phyloP scores from a whole-genome alignment of 2,329 filamentous ascomycete species.

The Macrophomina pseudophaseolina region DNA sequence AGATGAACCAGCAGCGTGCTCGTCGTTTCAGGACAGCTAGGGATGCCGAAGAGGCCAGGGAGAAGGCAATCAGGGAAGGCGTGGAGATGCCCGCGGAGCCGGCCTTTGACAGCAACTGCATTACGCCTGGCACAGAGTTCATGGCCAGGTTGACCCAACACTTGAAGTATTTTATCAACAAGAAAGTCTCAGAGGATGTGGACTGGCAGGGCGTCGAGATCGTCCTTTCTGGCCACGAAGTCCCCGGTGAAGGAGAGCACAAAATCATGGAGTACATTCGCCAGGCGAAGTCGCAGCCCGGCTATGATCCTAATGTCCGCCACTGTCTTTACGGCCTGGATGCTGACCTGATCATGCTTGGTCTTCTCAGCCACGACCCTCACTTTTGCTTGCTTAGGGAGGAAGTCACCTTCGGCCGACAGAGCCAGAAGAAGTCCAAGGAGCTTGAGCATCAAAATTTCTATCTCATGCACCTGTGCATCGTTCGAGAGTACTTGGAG shows the following conservation, averaged over 20 bases:
- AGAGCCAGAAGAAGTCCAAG: constrained; percentile 86
- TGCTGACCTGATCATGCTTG: constrained; percentile 98
- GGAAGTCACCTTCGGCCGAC: constrained; percentile 94
- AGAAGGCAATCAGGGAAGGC: constrained; percentile 89
- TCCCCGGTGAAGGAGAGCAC: constrained; percentile 97
- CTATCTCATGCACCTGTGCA: constrained; percentile 94
- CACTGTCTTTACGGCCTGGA: constrained; percentile 98
- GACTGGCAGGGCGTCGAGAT: constrained; percentile 98
- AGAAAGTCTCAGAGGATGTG: constrained; percentile 94
- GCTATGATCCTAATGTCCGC: constrained; percentile 89
- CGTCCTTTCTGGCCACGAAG: constrained; percentile 95
- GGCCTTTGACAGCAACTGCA: constrained; percentile 98
- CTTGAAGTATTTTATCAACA: constrained; percentile 97
- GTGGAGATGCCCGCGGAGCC: constrained; percentile 93
- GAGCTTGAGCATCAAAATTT: constrained; percentile 99
- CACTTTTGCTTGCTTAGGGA: constrained; percentile 97
- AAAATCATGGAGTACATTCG: constrained; percentile 99
- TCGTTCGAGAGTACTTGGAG: constrained; percentile 95
- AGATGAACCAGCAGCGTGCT: constrained; percentile 99
- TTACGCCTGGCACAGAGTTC: constrained; percentile 95
- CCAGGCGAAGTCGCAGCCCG: constrained; percentile 91
- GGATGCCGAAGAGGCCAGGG: constrained; percentile 85
- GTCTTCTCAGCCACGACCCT: constrained; percentile 93
- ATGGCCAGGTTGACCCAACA: constrained; percentile 96
- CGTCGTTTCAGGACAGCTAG: constrained; percentile 93